Evolutionary conservation across 441 rosid species (phyloP).

Genomic region (Mallotus repandus): DNA sequence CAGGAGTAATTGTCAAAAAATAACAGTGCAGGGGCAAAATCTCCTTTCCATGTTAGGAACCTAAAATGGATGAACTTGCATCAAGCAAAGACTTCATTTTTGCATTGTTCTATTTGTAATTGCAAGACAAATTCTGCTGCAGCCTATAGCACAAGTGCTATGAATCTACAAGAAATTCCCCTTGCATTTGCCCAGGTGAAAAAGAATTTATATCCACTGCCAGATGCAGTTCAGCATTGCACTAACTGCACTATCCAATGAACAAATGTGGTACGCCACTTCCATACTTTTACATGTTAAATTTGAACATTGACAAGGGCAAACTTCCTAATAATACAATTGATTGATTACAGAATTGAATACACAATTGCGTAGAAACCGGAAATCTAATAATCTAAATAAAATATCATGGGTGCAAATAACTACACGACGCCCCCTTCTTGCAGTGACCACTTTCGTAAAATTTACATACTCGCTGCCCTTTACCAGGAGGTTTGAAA

Average conservation of each 20-base stretch:
- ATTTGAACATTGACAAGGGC: constrained; percentile 24
- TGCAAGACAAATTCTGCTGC: too few relatives aligned
- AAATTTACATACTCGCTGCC: constrained; percentile 80
- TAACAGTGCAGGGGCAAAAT: too few relatives aligned
- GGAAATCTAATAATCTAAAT: constrained; percentile 11
- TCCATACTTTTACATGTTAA: constrained; percentile 30
- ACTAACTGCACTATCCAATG: constrained; percentile 10
- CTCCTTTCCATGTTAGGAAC: too few relatives aligned
- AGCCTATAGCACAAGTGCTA: too few relatives aligned
- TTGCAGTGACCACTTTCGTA: constrained; percentile 77
- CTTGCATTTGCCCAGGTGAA: not conserved
- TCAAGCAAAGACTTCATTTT: too few relatives aligned
- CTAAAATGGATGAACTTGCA: too few relatives aligned
- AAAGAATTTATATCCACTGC: constrained; percentile 8
- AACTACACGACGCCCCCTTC: constrained; percentile 83
- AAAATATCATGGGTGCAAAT: constrained; percentile 62
- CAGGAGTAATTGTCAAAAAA: too few relatives aligned
- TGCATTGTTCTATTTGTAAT: too few relatives aligned
- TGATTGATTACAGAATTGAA: constrained; percentile 33
- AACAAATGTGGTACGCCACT: constrained; percentile 22
- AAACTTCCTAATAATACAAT: constrained; percentile 30
- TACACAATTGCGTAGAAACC: constrained; percentile 21
- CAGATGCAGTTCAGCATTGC: constrained; percentile 12
- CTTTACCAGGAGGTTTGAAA: constrained; percentile 58
- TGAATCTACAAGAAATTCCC: not conserved